phyloP scores from a whole-genome alignment of 2,329 filamentous ascomycete genomes.

The Leptographium wingfieldii region DNA sequence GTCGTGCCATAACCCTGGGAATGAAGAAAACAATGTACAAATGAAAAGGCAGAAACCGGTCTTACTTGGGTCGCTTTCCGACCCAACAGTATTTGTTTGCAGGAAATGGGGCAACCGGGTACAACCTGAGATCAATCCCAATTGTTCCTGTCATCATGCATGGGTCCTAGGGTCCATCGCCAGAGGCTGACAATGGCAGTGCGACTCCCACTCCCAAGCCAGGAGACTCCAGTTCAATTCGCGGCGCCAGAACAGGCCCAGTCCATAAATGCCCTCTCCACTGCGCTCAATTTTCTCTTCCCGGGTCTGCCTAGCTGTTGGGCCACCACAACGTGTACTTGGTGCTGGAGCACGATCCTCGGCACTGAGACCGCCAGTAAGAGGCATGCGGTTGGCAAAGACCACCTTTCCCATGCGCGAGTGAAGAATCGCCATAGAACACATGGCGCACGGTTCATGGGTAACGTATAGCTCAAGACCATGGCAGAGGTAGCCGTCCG shows the following conservation, averaged over 20 bases:
- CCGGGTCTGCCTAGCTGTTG: neutral
- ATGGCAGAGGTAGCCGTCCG: slow-evolving; percentile 85
- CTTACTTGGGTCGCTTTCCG: neutral
- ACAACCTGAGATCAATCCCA: neutral
- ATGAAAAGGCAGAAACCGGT: too few species aligned
- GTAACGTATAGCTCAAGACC: slow-evolving; percentile 88
- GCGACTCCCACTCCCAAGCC: slow-evolving; percentile 62
- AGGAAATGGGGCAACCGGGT: neutral
- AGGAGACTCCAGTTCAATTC: slow-evolving; percentile 80
- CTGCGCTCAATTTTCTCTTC: neutral
- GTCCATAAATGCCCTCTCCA: slow-evolving; percentile 30
- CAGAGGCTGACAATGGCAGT: slow-evolving; percentile 21
- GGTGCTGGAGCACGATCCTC: slow-evolving; percentile 44
- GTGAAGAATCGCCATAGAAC: slow-evolving; percentile 90
- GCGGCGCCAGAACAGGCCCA: slow-evolving; percentile 57
- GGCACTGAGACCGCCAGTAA: slow-evolving; percentile 71
- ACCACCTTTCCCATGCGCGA: slow-evolving; percentile 81
- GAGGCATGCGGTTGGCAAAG: slow-evolving; percentile 65
- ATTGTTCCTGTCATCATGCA: slow-evolving; percentile 5
- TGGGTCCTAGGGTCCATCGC: slow-evolving; percentile 10
- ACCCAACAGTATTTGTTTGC: neutral
- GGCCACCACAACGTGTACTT: neutral
- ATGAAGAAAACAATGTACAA: neutral
- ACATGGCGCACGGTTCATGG: slow-evolving; percentile 93
- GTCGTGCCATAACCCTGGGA: neutral